Percentiles rank a stretch among this genome's conserved stretches.
These are phyloP conservation scores for Agaricus subrufescens DNA, from an alignment of 768 basidiomycete species.

Conservation along the genomic window DNA sequence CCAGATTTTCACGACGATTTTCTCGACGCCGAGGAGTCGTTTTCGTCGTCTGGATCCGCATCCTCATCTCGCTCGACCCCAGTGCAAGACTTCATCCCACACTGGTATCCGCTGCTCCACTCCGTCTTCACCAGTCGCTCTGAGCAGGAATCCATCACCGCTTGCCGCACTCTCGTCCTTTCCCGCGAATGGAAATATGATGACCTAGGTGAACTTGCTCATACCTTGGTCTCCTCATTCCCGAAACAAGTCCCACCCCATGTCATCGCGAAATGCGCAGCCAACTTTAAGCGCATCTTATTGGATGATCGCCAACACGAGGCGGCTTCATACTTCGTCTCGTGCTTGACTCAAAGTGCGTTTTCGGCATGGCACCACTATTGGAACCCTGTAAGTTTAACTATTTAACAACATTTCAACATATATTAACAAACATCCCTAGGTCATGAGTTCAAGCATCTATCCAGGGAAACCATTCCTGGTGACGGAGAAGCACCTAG, in stretches of 20 bases:
- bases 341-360: constrained; percentile 5
- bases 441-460: constrained; percentile 4
- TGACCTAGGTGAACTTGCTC: constrained; percentile 2
- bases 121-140: not conserved
- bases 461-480: constrained; percentile 1
- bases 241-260: not conserved
- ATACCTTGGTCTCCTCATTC: constrained; percentile 1
- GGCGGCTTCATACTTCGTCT: constrained; percentile 1
- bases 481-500: constrained; percentile 3
- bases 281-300: not conserved
- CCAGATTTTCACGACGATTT: constrained; percentile 3
- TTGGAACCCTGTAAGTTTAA: constrained; percentile 8
- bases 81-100: not conserved
- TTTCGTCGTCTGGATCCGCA: not conserved
- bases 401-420: not conserved
- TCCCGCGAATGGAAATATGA: constrained; percentile 1
- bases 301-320: constrained; percentile 5
- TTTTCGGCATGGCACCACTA: constrained; percentile 9
- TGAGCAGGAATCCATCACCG: not conserved
- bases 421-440: not conserved
- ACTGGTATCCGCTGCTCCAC: not conserved
- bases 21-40: not conserved
- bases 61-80: constrained; percentile 1
- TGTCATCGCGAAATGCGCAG: not conserved
- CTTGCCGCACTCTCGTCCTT: not conserved